These are phyloP conservation scores for Eleusine indica DNA, from an alignment of 176 grass and related monocot genomes.

Conservation along the genomic window DNA sequence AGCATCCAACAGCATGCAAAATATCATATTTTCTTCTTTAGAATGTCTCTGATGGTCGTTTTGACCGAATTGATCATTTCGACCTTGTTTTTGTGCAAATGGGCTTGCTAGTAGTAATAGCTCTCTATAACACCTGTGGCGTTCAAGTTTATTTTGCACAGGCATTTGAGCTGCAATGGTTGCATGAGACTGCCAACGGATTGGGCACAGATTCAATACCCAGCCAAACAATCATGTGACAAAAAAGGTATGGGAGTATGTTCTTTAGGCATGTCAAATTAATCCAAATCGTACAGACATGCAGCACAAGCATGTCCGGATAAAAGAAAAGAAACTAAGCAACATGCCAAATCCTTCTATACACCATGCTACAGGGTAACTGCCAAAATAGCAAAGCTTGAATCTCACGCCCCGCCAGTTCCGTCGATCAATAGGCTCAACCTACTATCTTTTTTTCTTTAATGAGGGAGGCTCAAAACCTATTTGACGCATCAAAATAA, in stretches of 20 bases:
- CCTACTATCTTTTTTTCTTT: not conserved
- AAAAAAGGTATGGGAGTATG: not conserved
- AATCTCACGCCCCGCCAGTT: not conserved
- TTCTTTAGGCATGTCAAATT: not conserved
- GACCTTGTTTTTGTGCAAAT: not conserved
- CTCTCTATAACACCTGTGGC: not conserved
- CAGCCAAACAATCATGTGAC: not conserved
- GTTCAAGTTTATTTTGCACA: not conserved
- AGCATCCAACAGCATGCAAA: not conserved
- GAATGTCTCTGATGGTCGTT: not conserved
- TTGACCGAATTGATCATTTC: not conserved
- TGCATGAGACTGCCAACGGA: not conserved
- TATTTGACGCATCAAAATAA: not conserved
- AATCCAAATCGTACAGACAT: not conserved
- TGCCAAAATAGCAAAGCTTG: not conserved
- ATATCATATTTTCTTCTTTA: not conserved
- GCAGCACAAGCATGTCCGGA: not conserved
- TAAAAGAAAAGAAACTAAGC: not conserved
- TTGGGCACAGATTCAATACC: not conserved
- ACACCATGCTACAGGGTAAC: not conserved
- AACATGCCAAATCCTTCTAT: not conserved
- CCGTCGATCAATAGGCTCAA: not conserved
- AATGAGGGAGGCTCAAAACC: too few species aligned
- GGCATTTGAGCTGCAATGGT: not conserved
- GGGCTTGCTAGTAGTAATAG: not conserved